phyloP scores from a whole-genome alignment of 345 rosid genomes.

The Camelina laxa region DNA sequence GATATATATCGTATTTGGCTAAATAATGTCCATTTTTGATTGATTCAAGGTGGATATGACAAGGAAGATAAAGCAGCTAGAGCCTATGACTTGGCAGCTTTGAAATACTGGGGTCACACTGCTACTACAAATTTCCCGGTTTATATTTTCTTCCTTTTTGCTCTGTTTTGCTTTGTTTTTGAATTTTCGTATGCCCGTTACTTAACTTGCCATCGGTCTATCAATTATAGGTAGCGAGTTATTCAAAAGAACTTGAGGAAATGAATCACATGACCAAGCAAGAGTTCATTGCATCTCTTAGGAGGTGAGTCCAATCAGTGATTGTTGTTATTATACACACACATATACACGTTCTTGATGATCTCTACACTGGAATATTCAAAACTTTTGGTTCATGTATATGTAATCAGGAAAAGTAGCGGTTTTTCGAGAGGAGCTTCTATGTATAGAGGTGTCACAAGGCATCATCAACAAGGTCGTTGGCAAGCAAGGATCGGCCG shows the following conservation, averaged over 20 bases:
- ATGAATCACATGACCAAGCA: slow-evolving; percentile 86
- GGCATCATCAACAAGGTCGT: slow-evolving; percentile 99
- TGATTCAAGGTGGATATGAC: slow-evolving; percentile 84
- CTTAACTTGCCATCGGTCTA: neutral
- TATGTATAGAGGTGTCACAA: slow-evolving; percentile 90
- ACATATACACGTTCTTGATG: slow-evolving; percentile 8
- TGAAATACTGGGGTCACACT: slow-evolving; percentile 90
- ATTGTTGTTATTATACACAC: neutral
- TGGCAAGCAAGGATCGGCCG: slow-evolving; percentile 99
- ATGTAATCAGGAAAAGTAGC: slow-evolving; percentile 73
- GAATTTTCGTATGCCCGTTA: neutral
- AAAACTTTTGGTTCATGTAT: neutral
- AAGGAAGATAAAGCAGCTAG: slow-evolving; percentile 97
- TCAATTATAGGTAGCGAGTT: slow-evolving; percentile 55
- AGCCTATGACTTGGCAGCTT: slow-evolving; percentile 93
- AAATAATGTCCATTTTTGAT: neutral
- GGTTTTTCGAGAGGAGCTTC: slow-evolving; percentile 99
- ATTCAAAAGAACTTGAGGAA: slow-evolving; percentile 74
- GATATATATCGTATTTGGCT: neutral
- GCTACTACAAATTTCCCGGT: slow-evolving; percentile 93
- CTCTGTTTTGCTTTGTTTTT: neutral
- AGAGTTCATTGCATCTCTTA: slow-evolving; percentile 89
- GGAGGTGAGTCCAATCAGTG: slow-evolving; percentile 60
- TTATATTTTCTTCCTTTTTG: neutral
- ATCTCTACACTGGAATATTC: neutral